A percentile compares a stretch with the other conserved stretches of the same genome.
These are phyloP conservation scores for Auricularia sp. DNA, from an alignment of 768 basidiomycete genomes.

Conservation along the genomic window DNA sequence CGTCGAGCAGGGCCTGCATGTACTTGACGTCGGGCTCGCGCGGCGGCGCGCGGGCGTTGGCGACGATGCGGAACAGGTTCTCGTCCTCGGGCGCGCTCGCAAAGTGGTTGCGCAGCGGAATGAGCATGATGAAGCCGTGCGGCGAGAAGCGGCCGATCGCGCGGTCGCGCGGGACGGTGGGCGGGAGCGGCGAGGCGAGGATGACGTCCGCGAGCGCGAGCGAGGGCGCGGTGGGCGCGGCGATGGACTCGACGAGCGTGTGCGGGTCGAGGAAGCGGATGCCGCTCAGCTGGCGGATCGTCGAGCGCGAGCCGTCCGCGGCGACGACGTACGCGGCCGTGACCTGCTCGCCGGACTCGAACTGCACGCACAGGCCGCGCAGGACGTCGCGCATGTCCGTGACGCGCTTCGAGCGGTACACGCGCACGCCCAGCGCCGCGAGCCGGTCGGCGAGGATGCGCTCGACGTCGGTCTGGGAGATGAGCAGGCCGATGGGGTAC, in stretches of 20 bases:
- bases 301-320: slow-evolving; percentile 40
- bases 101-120: slow-evolving; percentile 22
- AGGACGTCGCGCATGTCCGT: slow-evolving; percentile 23
- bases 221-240: slow-evolving; percentile 23
- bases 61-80: neutral
- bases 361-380: slow-evolving; percentile 26
- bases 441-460: slow-evolving; percentile 27
- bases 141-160: slow-evolving; percentile 16
- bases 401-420: slow-evolving; percentile 29
- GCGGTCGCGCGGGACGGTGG: slow-evolving; percentile 15
- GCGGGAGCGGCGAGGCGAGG: slow-evolving; percentile 21
- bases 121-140: slow-evolving; percentile 24
- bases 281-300: slow-evolving; percentile 31
- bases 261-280: slow-evolving; percentile 37
- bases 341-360: slow-evolving; percentile 36
- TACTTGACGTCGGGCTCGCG: slow-evolving; percentile 3
- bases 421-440: slow-evolving; percentile 20
- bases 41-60: neutral
- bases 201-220: slow-evolving; percentile 39
- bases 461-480: slow-evolving; percentile 38
- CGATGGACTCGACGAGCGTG: slow-evolving; percentile 14
- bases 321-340: slow-evolving; percentile 38
- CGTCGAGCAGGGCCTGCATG: slow-evolving; percentile 3
- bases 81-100: neutral
- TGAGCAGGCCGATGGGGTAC: slow-evolving; percentile 31